phyloP scores from a whole-genome alignment of 495 filamentous ascomycete genomes.

The Haplographium delicatum region DNA sequence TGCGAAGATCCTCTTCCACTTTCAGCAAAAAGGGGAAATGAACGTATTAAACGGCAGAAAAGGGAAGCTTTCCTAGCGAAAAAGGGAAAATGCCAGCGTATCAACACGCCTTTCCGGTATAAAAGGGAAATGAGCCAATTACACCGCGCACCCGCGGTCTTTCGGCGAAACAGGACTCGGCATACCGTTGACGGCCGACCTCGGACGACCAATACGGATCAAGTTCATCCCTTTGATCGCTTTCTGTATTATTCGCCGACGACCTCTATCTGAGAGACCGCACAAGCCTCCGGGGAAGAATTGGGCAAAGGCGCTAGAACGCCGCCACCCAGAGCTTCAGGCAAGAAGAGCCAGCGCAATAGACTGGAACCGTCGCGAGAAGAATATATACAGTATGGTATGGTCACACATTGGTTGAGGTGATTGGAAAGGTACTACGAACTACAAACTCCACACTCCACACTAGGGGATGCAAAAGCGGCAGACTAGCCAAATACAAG shows the following conservation, averaged over 20 bases:
- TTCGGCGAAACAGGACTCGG: too few relatives aligned
- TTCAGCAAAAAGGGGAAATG: too few relatives aligned
- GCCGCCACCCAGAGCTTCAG: slow-evolving; percentile 27
- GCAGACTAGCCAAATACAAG: too few relatives aligned
- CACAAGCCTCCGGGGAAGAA: slow-evolving; percentile 27
- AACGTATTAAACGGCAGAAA: too few relatives aligned
- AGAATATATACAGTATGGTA: slow-evolving; percentile 13
- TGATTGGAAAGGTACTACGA: slow-evolving; percentile 24
- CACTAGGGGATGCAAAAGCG: too few relatives aligned
- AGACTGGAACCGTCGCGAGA: slow-evolving; percentile 27
- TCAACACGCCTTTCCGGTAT: too few relatives aligned
- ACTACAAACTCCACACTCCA: too few relatives aligned
- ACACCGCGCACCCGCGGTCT: too few relatives aligned
- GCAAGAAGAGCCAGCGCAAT: slow-evolving; percentile 21
- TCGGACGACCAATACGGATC: not conserved
- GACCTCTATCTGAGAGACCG: not conserved
- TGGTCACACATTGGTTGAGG: slow-evolving; percentile 32
- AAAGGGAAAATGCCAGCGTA: too few relatives aligned
- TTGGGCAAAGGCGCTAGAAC: slow-evolving; percentile 22
- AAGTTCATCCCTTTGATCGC: not conserved
- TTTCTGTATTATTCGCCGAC: not conserved
- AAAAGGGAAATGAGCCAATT: too few relatives aligned
- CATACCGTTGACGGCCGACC: not conserved
- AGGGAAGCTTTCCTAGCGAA: too few relatives aligned
- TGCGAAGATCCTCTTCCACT: too few relatives aligned